A percentile compares a stretch with the other conserved stretches of the same genome.
Evolutionary conservation across 1,284 basidiomycete genomes (phyloP).

Genomic region (Malassezia pachydermatis): DNA sequence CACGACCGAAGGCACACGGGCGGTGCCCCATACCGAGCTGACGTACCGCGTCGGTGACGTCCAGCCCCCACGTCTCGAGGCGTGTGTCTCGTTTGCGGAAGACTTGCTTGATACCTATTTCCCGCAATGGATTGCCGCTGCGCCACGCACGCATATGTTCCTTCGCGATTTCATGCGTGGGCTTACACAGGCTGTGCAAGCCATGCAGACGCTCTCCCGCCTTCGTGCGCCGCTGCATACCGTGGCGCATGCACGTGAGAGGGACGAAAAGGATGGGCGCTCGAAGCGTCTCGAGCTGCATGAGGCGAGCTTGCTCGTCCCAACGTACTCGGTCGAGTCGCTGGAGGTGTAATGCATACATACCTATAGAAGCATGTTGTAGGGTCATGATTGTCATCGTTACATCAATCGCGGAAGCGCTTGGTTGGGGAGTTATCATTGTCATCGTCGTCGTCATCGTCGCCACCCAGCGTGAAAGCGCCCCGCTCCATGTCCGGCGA

Average conservation of each 20-base stretch:
- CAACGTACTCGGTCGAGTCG: slow-evolving; percentile 13
- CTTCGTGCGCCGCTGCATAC: slow-evolving; percentile 12
- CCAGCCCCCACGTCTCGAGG: slow-evolving; percentile 8
- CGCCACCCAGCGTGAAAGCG: slow-evolving; percentile 12
- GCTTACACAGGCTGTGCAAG: slow-evolving; percentile 1
- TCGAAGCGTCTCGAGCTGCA: slow-evolving; percentile 14
- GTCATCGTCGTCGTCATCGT: neutral
- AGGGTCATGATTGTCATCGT: too few species aligned
- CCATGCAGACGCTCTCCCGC: slow-evolving; percentile 8
- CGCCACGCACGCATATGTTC: slow-evolving; percentile 5
- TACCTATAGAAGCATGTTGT: too few species aligned
- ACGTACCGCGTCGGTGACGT: slow-evolving; percentile 14
- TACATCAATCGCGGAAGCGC: too few species aligned
- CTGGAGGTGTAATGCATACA: slow-evolving; percentile 11
- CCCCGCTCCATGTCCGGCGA: slow-evolving; percentile 8
- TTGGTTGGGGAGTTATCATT: too few species aligned
- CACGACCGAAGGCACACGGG: neutral
- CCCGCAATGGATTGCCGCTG: slow-evolving; percentile 13
- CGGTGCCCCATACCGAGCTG: slow-evolving; percentile 9
- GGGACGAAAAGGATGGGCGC: neutral
- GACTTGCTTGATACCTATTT: slow-evolving; percentile 20
- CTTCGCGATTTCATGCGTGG: slow-evolving; percentile 9
- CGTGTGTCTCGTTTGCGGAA: slow-evolving; percentile 13
- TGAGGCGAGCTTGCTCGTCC: slow-evolving; percentile 19
- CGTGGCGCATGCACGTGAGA: neutral